These are phyloP conservation scores for Dioscorea zingiberensis DNA, from an alignment of 106 monocot species.

Conservation along the genomic window DNA sequence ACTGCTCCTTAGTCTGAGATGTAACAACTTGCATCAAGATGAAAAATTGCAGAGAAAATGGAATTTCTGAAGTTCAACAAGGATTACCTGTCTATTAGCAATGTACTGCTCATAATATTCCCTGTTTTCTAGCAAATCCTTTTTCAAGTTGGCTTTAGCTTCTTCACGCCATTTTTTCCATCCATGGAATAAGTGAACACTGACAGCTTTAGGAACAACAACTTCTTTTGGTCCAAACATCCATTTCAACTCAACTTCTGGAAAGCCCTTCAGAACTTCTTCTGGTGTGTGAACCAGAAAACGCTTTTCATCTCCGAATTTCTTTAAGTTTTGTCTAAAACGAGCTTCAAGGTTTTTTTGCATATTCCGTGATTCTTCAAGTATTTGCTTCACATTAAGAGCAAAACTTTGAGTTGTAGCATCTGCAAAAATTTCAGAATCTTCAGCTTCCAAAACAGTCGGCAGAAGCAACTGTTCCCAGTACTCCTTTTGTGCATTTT, in stretches of 20 bases:
- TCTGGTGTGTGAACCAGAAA: conserved; percentile 49
- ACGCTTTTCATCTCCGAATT: conserved; percentile 56
- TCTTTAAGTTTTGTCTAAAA: conserved; percentile 45
- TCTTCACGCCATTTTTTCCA: conserved; percentile 94
- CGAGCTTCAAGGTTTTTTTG: conserved; percentile 68
- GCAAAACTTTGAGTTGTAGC: conserved; percentile 34
- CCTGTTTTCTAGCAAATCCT: conserved; percentile 37
- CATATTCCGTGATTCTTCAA: conserved; percentile 52
- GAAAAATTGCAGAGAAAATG: too few species aligned
- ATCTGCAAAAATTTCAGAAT: conserved; percentile 34
- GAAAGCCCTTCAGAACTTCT: conserved; percentile 70
- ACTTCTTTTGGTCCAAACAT: conserved; percentile 78
- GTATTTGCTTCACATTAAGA: conserved; percentile 33
- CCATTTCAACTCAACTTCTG: conserved; percentile 79
- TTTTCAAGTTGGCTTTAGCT: conserved; percentile 65
- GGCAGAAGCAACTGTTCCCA: conserved; percentile 68
- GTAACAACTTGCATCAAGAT: too few species aligned
- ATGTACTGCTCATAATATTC: conserved; percentile 53
- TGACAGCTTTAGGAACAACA: conserved; percentile 56
- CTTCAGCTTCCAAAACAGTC: conserved; percentile 46
- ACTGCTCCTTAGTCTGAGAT: too few species aligned
- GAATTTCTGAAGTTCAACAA: conserved; percentile 12
- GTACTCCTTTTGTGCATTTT: conserved; percentile 48
- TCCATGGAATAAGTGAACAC: conserved; percentile 68
- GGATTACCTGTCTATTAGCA: conserved; percentile 53